Percentiles rank a stretch among this genome's conserved stretches.
These are phyloP conservation scores for Juglanconis juglandina DNA, from an alignment of 2,329 filamentous ascomycete genomes.

Conservation along the genomic window DNA sequence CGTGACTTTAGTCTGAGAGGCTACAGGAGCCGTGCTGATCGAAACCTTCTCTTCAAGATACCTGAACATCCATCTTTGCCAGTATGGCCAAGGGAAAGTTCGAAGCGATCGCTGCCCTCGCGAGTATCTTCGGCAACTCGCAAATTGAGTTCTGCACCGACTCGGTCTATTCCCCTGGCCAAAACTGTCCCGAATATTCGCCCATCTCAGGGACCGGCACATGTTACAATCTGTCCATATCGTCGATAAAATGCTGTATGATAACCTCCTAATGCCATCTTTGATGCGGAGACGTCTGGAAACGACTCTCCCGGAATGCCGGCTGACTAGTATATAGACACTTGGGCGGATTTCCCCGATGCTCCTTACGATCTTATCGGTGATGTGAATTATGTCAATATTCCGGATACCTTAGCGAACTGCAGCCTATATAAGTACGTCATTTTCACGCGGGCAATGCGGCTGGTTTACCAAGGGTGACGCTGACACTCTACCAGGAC, in stretches of 20 bases:
- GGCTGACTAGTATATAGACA: background rate
- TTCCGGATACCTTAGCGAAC: background rate
- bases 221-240: slow-evolving; percentile 3
- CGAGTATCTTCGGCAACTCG: background rate
- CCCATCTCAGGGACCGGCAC: background rate
- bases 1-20: too few relatives aligned
- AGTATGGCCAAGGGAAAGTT: background rate
- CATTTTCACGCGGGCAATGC: background rate
- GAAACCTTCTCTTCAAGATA: background rate
- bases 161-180: background rate
- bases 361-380: background rate
- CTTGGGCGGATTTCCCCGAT: background rate
- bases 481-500: background rate
- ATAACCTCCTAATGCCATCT: background rate
- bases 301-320: too few relatives aligned
- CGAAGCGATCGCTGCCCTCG: background rate
- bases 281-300: background rate
- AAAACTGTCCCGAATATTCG: background rate
- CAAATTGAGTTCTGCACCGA: slow-evolving; percentile 4
- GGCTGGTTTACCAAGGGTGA: too few relatives aligned
- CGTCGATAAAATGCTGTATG: background rate
- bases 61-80: background rate
- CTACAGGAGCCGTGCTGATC: background rate
- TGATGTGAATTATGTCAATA: background rate
- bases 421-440: slow-evolving; percentile 2